A percentile compares a stretch with the other conserved stretches of the same genome.
These are phyloP conservation scores for Turnera subulata DNA, from an alignment of 345 rosid species.

Conservation along the genomic window DNA sequence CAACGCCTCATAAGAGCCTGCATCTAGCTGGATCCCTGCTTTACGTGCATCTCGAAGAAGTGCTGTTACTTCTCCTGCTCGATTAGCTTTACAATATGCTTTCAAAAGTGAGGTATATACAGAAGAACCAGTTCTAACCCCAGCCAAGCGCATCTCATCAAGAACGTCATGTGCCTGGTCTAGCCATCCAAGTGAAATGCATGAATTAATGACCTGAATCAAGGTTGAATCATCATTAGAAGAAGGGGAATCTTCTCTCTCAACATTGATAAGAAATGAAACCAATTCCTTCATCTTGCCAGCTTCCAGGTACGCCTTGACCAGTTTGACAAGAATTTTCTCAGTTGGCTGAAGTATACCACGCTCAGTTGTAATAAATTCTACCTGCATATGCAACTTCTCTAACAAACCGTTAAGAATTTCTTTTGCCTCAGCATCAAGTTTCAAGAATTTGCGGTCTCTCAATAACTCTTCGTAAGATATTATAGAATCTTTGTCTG, in stretches of 20 bases:
- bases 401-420: constrained; percentile 47
- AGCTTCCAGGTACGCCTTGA: constrained; percentile 72
- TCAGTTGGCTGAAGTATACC: constrained; percentile 88
- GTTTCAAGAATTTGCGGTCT: constrained; percentile 48
- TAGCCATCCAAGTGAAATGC: constrained; percentile 84
- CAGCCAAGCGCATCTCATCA: constrained; percentile 81
- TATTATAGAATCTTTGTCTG: constrained; percentile 24
- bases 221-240: constrained; percentile 66
- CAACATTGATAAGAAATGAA: constrained; percentile 65
- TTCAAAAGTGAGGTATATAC: constrained; percentile 64
- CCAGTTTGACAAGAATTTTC: constrained; percentile 59
- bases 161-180: constrained; percentile 92
- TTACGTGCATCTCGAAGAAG: constrained; percentile 78
- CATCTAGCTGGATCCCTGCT: constrained; percentile 88
- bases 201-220: constrained; percentile 62
- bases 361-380: constrained; percentile 55
- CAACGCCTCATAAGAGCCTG: constrained; percentile 67
- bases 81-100: constrained; percentile 70
- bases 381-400: constrained; percentile 54
- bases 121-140: constrained; percentile 64
- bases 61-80: constrained; percentile 50
- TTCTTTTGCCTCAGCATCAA: constrained; percentile 61
- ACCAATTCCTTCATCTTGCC: constrained; percentile 71
- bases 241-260: constrained; percentile 61
- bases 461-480: constrained; percentile 49